Evolutionary conservation across 2,329 filamentous ascomycete genomes (phyloP).

Genomic region (Cercospora sp.): DNA sequence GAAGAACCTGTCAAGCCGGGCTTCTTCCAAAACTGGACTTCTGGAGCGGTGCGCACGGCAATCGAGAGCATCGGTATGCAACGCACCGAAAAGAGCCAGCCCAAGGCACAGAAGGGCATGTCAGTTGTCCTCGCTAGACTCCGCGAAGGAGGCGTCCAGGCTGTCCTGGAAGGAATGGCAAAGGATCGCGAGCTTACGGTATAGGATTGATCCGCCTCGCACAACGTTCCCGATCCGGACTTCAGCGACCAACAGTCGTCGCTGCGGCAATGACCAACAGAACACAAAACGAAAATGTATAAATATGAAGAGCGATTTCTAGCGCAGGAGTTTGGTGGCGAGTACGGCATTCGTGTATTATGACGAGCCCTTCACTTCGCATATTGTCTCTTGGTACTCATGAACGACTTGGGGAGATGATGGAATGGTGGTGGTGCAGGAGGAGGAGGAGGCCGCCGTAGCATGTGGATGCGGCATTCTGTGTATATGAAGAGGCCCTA

Average conservation of each 20-base stretch:
- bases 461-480: not conserved
- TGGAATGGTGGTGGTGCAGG: not conserved
- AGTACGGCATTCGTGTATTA: slow-evolving; percentile 3
- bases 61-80: slow-evolving; percentile 78
- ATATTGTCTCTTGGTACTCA: slow-evolving; percentile 2
- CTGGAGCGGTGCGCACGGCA: slow-evolving; percentile 71
- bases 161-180: slow-evolving; percentile 70
- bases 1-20: slow-evolving; percentile 54
- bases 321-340: slow-evolving; percentile 19
- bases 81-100: slow-evolving; percentile 74
- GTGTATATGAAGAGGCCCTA: slow-evolving; percentile 21
- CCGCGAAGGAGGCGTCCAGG: slow-evolving; percentile 65
- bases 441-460: not conserved
- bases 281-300: slow-evolving; percentile 12
- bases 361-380: slow-evolving; percentile 12
- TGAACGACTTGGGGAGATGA: not conserved
- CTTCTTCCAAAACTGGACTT: slow-evolving; percentile 64
- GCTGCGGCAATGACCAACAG: not conserved
- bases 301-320: slow-evolving; percentile 9
- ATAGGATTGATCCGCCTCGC: not conserved
- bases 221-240: not conserved
- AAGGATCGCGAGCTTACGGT: slow-evolving; percentile 50
- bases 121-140: slow-evolving; percentile 74
- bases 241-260: not conserved
- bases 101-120: slow-evolving; percentile 82